phyloP scores from a whole-genome alignment of 2,329 filamentous ascomycete genomes.

The Cordyceps fumosorosea region DNA sequence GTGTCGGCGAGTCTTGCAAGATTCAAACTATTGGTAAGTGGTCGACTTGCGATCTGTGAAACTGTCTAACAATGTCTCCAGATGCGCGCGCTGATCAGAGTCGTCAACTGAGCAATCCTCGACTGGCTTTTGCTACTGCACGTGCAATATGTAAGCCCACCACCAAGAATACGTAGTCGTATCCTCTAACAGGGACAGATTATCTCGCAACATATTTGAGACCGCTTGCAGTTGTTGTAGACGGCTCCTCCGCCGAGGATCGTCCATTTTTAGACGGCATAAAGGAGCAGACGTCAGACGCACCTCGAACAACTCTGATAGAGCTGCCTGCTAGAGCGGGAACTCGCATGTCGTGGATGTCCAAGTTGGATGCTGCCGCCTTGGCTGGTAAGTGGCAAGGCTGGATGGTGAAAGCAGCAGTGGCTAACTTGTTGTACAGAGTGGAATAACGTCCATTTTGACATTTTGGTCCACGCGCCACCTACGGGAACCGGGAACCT shows the following conservation, averaged over 20 bases:
- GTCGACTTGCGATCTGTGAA: neutral
- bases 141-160: slow-evolving; percentile 53
- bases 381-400: slow-evolving; percentile 49
- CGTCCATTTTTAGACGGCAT: slow-evolving; percentile 58
- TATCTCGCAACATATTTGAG: slow-evolving; percentile 69
- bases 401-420: slow-evolving; percentile 17
- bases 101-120: slow-evolving; percentile 60
- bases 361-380: slow-evolving; percentile 66
- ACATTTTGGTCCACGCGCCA: slow-evolving; percentile 77
- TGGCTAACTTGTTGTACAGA: slow-evolving; percentile 34
- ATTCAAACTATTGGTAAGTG: slow-evolving; percentile 50
- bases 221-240: slow-evolving; percentile 69
- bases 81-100: slow-evolving; percentile 73
- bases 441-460: slow-evolving; percentile 73
- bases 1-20: slow-evolving; percentile 64
- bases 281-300: slow-evolving; percentile 42
- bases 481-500: slow-evolving; percentile 65
- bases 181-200: slow-evolving; percentile 28
- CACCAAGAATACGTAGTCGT: slow-evolving; percentile 5
- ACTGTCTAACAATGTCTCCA: slow-evolving; percentile 24
- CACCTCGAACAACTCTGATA: slow-evolving; percentile 57
- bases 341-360: slow-evolving; percentile 67
- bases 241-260: slow-evolving; percentile 62
- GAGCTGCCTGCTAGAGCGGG: slow-evolving; percentile 61
- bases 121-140: slow-evolving; percentile 58